A percentile compares a stretch with the other conserved stretches of the same genome.
phyloP scores from a whole-genome alignment of 305 asterid species.

The Ajuga reptans region DNA sequence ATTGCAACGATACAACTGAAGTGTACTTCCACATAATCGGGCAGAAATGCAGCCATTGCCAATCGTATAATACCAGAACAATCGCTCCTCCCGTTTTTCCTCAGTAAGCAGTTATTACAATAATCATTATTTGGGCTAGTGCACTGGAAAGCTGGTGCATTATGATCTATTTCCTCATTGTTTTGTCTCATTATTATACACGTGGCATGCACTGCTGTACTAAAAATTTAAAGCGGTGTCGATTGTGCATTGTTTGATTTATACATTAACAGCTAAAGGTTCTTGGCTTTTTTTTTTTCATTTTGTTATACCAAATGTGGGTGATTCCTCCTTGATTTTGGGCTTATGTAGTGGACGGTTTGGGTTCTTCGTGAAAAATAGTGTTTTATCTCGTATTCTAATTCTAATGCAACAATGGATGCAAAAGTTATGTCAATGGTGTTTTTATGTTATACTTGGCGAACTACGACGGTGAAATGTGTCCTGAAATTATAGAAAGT shows the following conservation, averaged over 20 bases:
- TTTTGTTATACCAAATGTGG: neutral
- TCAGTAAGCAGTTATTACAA: conserved; percentile 25
- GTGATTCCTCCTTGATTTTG: neutral
- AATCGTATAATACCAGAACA: conserved; percentile 84
- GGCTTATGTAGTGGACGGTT: neutral
- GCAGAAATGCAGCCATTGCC: conserved; percentile 84
- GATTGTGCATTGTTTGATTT: conserved; percentile 18
- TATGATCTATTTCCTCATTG: neutral
- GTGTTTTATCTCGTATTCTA: neutral
- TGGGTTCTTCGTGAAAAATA: neutral
- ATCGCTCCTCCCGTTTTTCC: conserved; percentile 87
- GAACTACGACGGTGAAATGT: too few species aligned
- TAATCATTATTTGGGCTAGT: neutral
- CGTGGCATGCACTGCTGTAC: neutral
- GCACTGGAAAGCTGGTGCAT: conserved; percentile 25
- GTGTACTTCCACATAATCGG: conserved; percentile 84
- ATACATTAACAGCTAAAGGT: conserved; percentile 11
- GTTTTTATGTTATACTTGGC: too few species aligned
- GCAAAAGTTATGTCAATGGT: too few species aligned
- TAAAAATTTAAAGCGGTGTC: neutral
- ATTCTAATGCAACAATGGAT: too few species aligned
- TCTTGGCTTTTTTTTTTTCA: conserved; percentile 11
- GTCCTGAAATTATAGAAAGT: too few species aligned
- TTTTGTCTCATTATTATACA: conserved; percentile 16
- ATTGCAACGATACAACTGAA: conserved; percentile 87